Percentiles rank a stretch among this genome's conserved stretches.
Evolutionary conservation across 78 protist species (phyloP).

Genomic region (Protostelium mycophagum): DNA sequence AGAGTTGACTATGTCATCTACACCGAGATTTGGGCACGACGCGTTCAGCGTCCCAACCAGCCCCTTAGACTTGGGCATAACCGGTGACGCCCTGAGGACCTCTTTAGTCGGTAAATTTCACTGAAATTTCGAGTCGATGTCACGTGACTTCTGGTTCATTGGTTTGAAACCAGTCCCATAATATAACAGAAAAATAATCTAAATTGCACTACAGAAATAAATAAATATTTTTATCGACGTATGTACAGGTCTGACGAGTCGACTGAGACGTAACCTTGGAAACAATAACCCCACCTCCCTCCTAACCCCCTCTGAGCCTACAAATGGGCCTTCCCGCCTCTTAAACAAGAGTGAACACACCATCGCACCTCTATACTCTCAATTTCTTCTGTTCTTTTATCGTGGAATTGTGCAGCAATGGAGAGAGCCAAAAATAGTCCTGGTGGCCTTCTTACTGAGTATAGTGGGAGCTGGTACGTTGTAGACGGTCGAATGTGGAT

Average conservation of each 20-base stretch:
- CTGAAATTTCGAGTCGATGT: no score
- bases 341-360: background rate
- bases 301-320: no score
- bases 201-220: no score
- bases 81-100: background rate
- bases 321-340: background rate
- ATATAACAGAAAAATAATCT: no score
- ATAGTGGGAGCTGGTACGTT: background rate
- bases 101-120: no score
- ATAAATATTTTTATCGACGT: no score
- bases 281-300: no score
- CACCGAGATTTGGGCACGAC: background rate
- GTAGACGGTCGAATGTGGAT: no score
- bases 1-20: background rate
- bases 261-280: no score
- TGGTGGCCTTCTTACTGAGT: background rate
- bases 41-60: background rate
- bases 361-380: background rate
- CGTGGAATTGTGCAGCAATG: background rate
- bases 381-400: background rate
- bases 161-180: no score
- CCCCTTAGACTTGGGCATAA: background rate
- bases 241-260: no score
- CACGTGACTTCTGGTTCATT: no score
- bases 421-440: background rate